Conservation (phyloP, 192 early-diverging fungal species). For the Lobosporangium transversale region DNA sequence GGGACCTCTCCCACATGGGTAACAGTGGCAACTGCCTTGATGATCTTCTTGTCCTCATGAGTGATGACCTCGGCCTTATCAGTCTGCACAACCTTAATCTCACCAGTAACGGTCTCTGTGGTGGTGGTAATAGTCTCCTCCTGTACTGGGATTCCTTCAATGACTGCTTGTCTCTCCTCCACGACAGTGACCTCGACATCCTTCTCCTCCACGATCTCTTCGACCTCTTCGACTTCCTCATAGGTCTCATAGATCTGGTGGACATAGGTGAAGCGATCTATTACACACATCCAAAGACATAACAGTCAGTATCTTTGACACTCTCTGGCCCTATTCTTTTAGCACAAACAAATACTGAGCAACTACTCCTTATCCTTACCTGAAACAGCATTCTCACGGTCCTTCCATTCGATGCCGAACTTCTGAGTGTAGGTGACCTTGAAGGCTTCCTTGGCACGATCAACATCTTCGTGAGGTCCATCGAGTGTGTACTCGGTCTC, state of each 20-base stretch:
- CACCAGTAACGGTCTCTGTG: background rate
- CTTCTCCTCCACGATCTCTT: constrained; percentile 21
- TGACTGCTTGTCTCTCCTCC: background rate
- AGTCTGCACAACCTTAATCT: too few species aligned
- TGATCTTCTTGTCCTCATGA: background rate
- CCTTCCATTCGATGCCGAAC: constrained; percentile 32
- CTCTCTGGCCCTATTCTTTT: too few species aligned
- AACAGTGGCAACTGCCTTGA: constrained; percentile 18
- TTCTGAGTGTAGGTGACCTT: constrained; percentile 25
- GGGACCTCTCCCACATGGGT: constrained; percentile 15
- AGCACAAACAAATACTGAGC: too few species aligned
- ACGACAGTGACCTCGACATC: constrained; percentile 5
- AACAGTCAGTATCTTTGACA: background rate
- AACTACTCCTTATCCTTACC: too few species aligned
- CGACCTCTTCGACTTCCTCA: constrained; percentile 23
- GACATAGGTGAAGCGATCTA: constrained; percentile 14
- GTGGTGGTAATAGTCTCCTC: background rate
- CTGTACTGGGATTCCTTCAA: background rate
- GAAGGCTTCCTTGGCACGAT: constrained; percentile 24
- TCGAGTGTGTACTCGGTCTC: constrained; percentile 29
- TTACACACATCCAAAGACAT: background rate
- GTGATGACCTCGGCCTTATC: background rate
- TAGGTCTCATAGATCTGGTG: constrained; percentile 26
- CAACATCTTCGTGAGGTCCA: constrained; percentile 25
- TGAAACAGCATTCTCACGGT: constrained; percentile 4